Evolutionary conservation across 768 basidiomycete genomes (phyloP), one percentile per base, ranked within the genome.

Genomic region (Pisolithus albus): DNA sequence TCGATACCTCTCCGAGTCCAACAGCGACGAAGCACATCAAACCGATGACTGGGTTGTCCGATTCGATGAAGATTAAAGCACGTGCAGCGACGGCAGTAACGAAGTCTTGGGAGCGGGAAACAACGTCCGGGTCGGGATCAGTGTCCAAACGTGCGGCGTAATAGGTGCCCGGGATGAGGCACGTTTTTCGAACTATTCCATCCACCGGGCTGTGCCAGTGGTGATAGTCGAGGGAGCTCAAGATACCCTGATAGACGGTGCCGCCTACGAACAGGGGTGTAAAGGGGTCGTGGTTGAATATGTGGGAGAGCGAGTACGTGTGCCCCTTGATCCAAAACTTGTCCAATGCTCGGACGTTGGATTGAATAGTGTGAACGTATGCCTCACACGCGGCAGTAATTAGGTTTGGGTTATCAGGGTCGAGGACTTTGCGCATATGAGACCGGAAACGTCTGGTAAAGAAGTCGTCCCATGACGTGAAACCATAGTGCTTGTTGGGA

Each of bases 1-100:
- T 83, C 30, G 80, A 84, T 1, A 84, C 73, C 62, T 85, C 83
- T 1, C 70, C 70, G 72, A 86, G 81, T 0, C 83, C 83, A 9
- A 84, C 72, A 0, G 64, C 80, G 3, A 85, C 67, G 63, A 84
- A 82, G 51, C 73, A 76, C 72, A 83, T 71, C 39, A 83, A 54
- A 1, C 82, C 82, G 38, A 84, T 79, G 18, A 63, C 59, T 0
- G 72, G 66, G 55, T 82, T 79, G 47, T 79, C 74, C 8, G 80
- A 72, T 55, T 79, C 66, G 63, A 85, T 83, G 61, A 76, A 83
- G 52, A 85, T 74, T 47, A 83, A 59, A 0, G 73, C 73, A 30
- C 84, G 74, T 4, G 82, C 73, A 1, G 82, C 77, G 3, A 77
- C 63, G n/a, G 69, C 59, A 1, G 76, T 74, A 53, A 79, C 61